These are phyloP conservation scores for Pichia thaimueangensis DNA, from an alignment of 805 yeast species.

Conservation along the genomic window DNA sequence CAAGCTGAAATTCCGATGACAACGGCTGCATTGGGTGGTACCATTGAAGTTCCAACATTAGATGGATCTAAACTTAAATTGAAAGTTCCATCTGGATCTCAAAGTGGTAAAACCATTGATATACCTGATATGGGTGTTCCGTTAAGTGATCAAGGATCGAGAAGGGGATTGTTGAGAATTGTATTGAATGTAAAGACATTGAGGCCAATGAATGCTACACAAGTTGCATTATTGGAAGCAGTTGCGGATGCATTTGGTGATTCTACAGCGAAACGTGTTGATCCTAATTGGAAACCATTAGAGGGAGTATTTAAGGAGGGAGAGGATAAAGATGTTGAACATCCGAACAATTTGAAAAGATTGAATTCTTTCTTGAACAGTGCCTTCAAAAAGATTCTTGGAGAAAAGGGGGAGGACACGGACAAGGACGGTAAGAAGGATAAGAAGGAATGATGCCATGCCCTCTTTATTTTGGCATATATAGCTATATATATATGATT, in stretches of 20 bases:
- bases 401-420: constrained; percentile 19
- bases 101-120: constrained; percentile 62
- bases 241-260: constrained; percentile 89
- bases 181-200: constrained; percentile 63
- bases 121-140: constrained; percentile 91
- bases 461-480: too few relatives aligned
- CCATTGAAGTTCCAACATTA: constrained; percentile 82
- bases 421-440: constrained; percentile 16
- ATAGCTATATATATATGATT: neutral
- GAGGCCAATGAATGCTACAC: constrained; percentile 75
- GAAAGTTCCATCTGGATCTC: constrained; percentile 80
- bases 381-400: constrained; percentile 43
- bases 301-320: constrained; percentile 17
- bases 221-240: constrained; percentile 85
- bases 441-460: neutral
- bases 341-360: constrained; percentile 46
- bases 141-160: constrained; percentile 29
- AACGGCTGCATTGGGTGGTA: constrained; percentile 95
- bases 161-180: constrained; percentile 77
- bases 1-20: constrained; percentile 77
- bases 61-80: constrained; percentile 66
- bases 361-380: constrained; percentile 53
- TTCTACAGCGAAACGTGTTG: constrained; percentile 64
- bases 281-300: constrained; percentile 39
- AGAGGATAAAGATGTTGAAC: constrained; percentile 21